Evolutionary conservation across 768 basidiomycete genomes (phyloP), one percentile per base, ranked within the genome.

Genomic region (Podaxis mareebaensis): DNA sequence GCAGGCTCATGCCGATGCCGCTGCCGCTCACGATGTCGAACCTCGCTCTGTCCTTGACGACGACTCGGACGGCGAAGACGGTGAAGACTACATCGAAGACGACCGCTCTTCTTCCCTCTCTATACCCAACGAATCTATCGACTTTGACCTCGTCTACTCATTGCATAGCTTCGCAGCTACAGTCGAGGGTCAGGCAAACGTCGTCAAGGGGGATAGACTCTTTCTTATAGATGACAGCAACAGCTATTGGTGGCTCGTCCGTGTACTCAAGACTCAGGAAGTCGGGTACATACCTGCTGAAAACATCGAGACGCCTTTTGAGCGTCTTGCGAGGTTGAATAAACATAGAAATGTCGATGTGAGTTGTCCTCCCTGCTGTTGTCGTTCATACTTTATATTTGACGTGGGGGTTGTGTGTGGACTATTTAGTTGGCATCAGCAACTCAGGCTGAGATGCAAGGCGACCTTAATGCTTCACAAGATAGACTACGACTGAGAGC

Each of bases 181-280:
- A 0, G 96, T 99, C 39, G 96, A 98, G 71, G 97, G 97, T 26
- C 97, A 99, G 77, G 97, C 97, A 2, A 97, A 93, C 67, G 97
- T 99, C 67, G 93, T 97, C 75, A 99, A 98, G 76, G 97, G 97
- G 26, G 96, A 99, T 81, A 93, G 92, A 65, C 83, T 99, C 52
- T 90, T 95, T 72, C 81, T 99, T 49, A 94, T 99, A 85, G 97
- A 99, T 78, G 97, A 99, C 75, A 94, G 90, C 62, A 99, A 99
- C 76, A 94, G 93, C 76, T 99, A 99, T 78, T 99, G 97, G 97
- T 99, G 97, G 97, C 91, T 99, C 55, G 96, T 99, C 7, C 87
- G 95, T 53, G 97, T 99, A 8, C 88, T 99, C 66, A 99, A 98
- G 79, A 98, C 96, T 7, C 95, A 98, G 75, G 95, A 97, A 70